Percentiles rank a stretch among this genome's conserved stretches.
Conservation (phyloP, 192 early-diverging fungal species). For the Umbelopsis sp. region DNA sequence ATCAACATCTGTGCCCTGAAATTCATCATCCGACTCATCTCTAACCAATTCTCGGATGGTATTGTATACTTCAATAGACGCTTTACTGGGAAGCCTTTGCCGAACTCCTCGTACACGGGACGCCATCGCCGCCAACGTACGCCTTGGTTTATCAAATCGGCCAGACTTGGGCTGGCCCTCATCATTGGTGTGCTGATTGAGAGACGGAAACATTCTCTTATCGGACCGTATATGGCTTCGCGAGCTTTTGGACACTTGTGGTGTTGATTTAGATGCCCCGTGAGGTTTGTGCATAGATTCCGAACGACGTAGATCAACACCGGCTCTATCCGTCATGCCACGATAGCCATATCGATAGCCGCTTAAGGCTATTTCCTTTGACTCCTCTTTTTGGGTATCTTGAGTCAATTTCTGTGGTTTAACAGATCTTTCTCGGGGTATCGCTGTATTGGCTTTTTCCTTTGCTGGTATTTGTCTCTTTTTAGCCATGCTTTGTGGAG, state of each 20-base stretch:
- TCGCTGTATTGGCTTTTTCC: neutral
- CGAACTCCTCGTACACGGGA: conserved; percentile 23
- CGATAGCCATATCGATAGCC: conserved; percentile 12
- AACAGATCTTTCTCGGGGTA: neutral
- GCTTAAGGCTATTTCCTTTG: conserved; percentile 7
- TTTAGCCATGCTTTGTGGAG: conserved; percentile 15
- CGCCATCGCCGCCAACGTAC: conserved; percentile 4
- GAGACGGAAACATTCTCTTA: neutral
- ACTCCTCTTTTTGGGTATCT: neutral
- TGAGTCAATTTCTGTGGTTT: neutral
- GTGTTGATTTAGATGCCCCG: neutral
- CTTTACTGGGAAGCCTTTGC: conserved; percentile 39
- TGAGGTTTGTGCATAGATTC: conserved; percentile 15
- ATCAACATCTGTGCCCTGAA: conserved; percentile 42
- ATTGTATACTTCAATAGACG: conserved; percentile 55
- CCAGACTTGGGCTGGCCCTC: neutral
- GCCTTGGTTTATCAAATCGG: conserved; percentile 2
- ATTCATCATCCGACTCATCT: conserved; percentile 62
- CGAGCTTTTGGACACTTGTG: neutral
- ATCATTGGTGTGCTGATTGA: neutral
- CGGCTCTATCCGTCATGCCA: conserved; percentile 13
- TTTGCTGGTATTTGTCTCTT: conserved; percentile 15
- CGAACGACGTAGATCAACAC: conserved; percentile 1
- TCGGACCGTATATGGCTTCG: conserved; percentile 4
- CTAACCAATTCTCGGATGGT: conserved; percentile 51